Evolutionary conservation across 2,329 filamentous ascomycete genomes (phyloP).

Genomic region (Penicillium hordei): DNA sequence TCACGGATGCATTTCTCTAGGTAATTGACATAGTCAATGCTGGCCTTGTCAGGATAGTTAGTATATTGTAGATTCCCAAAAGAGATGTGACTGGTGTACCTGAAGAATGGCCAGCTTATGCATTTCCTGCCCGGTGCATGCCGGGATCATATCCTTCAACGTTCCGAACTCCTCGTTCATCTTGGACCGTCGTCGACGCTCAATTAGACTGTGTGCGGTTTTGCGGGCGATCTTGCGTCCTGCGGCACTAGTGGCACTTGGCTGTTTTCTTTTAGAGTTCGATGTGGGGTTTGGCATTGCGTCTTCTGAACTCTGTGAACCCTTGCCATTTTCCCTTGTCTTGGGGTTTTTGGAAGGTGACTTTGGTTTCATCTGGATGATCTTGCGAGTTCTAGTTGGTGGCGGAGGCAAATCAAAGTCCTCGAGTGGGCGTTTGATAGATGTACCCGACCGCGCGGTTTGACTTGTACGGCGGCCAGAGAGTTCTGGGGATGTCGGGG

Average conservation of each 20-base stretch:
- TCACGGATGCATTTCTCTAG: slow-evolving; percentile 83
- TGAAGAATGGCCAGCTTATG: slow-evolving; percentile 95
- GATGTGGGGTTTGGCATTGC: slow-evolving; percentile 27
- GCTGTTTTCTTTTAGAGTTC: slow-evolving; percentile 71
- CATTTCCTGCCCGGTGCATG: slow-evolving; percentile 92
- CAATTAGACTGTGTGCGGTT: slow-evolving; percentile 93
- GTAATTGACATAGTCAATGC: slow-evolving; percentile 94
- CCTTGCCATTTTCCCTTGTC: slow-evolving; percentile 29
- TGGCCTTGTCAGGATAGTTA: slow-evolving; percentile 64
- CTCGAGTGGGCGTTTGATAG: slow-evolving; percentile 43
- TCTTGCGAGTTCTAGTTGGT: slow-evolving; percentile 87
- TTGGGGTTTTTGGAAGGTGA: slow-evolving; percentile 37
- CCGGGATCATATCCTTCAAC: slow-evolving; percentile 91
- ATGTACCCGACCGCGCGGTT: slow-evolving; percentile 32
- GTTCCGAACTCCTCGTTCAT: slow-evolving; percentile 99
- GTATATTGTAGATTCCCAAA: slow-evolving; percentile 8
- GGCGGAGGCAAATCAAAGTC: slow-evolving; percentile 82
- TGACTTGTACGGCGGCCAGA: slow-evolving; percentile 22
- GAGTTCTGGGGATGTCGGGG: slow-evolving; percentile 36
- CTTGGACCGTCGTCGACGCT: slow-evolving; percentile 83
- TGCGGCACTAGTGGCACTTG: slow-evolving; percentile 73
- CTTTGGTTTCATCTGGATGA: slow-evolving; percentile 93
- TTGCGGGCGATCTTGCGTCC: slow-evolving; percentile 94
- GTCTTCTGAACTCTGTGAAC: slow-evolving; percentile 18
- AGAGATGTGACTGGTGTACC: slow-evolving; percentile 52